Evolutionary conservation across 306 rosid genomes (phyloP), one percentile per base, ranked within the genome.

Genomic region (Lathyrus aphaca): DNA sequence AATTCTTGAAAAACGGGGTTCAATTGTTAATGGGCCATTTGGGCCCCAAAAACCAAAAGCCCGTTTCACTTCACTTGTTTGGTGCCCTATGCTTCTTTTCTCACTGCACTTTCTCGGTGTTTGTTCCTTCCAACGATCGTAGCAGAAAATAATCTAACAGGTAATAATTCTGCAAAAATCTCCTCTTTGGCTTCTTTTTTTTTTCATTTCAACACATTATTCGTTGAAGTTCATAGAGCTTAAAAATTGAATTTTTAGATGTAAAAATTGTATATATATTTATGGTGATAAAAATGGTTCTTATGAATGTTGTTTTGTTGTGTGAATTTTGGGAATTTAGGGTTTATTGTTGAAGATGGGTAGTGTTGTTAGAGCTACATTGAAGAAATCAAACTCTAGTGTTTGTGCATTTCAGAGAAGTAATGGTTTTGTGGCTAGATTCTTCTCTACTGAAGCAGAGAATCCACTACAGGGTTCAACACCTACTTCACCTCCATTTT

Each of bases 381-480:
- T 87, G 66, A 54, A 51, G 73, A 75, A 80, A 72, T 84, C 87
- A 7, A 80, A 37, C 57, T 73, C 78, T 30, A 4, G 80, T 29
- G 66, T 73, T 72, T 69, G 65, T 55, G 48, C 78, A 9, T 13
- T 37, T 0, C 65, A 73, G 55, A 53, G 61, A 66, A 69, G 12
- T 43, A 77, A 74, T 60, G 86, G 73, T 35, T 67, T 50, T 35
- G 14, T 45, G 14, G 61, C 37, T 43, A 73, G 88, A 38, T 64
- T 55, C 42, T 85, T 88, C 80, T 88, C 96, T 14, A 81, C 97
- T 50, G 91, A 82, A 53, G 74, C 87, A 2, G 71, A 74, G 54
- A 82, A 79, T 35, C 86, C 85, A 2, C 80, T 75, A 6, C 78
- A 38, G 60, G 77, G 69, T 59, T 40, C 91, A 38, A 40, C 62